phyloP scores from a whole-genome alignment of 2,329 filamentous ascomycete species.

The Xylariomycetidae sp. region DNA sequence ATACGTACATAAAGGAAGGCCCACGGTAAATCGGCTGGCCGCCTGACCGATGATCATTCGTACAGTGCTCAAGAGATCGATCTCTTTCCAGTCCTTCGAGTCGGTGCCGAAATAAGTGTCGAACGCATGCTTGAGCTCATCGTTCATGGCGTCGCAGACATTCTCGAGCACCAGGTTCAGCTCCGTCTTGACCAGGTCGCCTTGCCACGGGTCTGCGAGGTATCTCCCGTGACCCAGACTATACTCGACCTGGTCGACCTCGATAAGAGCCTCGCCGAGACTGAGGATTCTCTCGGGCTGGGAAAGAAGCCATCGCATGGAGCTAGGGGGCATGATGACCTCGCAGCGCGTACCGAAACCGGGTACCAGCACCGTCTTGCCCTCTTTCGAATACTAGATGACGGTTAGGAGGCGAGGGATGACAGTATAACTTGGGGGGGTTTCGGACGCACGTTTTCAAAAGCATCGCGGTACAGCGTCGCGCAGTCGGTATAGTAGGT shows the following conservation, averaged over 20 bases:
- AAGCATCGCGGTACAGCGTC: not conserved
- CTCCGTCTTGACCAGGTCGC: conserved; percentile 25
- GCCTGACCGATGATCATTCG: conserved; percentile 21
- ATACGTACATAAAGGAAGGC: conserved; percentile 18
- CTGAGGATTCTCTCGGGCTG: conserved; percentile 19
- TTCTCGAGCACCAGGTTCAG: conserved; percentile 26
- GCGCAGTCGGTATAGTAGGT: not conserved
- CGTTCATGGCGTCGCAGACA: conserved; percentile 23
- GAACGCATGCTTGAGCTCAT: conserved; percentile 27
- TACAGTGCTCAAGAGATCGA: conserved; percentile 19
- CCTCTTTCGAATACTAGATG: conserved; percentile 1
- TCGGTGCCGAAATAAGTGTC: conserved; percentile 27
- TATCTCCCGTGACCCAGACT: conserved; percentile 27
- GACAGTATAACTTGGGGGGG: not conserved
- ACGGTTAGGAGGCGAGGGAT: not conserved
- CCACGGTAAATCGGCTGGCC: conserved; percentile 6
- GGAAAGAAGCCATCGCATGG: conserved; percentile 2
- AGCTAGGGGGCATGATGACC: conserved; percentile 3
- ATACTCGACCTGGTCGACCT: conserved; percentile 31
- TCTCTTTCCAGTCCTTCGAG: conserved; percentile 25
- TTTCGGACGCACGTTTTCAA: conserved; percentile 2
- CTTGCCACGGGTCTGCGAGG: conserved; percentile 8
- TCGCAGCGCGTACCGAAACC: conserved; percentile 3
- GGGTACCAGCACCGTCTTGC: conserved; percentile 4
- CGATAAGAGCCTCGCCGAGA: conserved; percentile 28